Evolutionary conservation across 306 rosid species (phyloP).

Genomic region (Erythrophleum fordii): DNA sequence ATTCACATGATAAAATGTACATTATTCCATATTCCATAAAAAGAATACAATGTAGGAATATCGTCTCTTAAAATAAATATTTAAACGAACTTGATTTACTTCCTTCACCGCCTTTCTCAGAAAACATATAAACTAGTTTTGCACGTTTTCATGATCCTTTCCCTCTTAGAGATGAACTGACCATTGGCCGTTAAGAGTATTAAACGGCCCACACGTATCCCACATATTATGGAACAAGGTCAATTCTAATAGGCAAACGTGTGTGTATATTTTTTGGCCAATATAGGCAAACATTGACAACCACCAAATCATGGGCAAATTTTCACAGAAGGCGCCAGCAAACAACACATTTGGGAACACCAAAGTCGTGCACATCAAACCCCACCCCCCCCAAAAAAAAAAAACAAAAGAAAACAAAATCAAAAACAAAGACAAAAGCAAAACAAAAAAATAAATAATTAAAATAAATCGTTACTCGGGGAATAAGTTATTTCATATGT

Average conservation of each 20-base stretch:
- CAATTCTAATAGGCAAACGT: background rate
- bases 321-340: background rate
- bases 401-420: too few relatives aligned
- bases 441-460: too few relatives aligned
- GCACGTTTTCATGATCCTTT: background rate
- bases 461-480: background rate
- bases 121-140: background rate
- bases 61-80: too few relatives aligned
- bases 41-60: background rate
- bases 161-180: background rate
- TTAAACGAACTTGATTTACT: too few relatives aligned
- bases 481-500: constrained; percentile 26
- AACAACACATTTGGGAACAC: background rate
- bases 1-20: background rate
- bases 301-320: background rate
- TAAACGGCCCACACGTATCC: background rate
- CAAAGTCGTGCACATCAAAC: too few relatives aligned
- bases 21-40: background rate
- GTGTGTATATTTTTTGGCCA: background rate
- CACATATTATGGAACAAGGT: background rate
- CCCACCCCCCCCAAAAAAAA: background rate
- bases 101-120: too few relatives aligned
- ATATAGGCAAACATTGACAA: background rate
- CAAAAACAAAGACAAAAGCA: too few relatives aligned
- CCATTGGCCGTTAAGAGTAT: background rate